Evolutionary conservation across 2,329 filamentous ascomycete species (phyloP), one percentile per base, ranked within the genome.

Genomic region (Alternaria sp.): DNA sequence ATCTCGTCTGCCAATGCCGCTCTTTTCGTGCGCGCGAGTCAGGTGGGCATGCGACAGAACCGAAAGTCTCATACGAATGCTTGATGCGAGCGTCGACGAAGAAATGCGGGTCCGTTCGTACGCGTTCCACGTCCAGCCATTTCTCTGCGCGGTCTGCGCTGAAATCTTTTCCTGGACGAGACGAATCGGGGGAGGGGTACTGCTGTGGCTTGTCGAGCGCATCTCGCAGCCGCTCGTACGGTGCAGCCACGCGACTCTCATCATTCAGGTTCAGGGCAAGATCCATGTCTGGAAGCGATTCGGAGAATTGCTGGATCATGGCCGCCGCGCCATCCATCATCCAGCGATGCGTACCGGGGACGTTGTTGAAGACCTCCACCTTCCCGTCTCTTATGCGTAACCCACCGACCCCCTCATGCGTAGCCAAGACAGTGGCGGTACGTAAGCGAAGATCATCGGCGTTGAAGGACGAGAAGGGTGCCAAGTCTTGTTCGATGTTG

Each of bases 251-350:
- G 11, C 87, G 83, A 50, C 83, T 83, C 69, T 89, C 87, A 65
- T 89, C 87, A 63, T 89, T 87, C n/a, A 89, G 71, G 64, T 89
- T 89, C 77, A 89, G 85, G 1, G 85, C 87, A 41, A 90, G 74
- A 69, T 89, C 87, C 87, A 90, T 89, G 63, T 89, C 87, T 0
- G 88, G 88, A 28, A 89, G 80, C 67, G 83, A 81, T 59, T 86
- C 72, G 2, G 82, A 81, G 67, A 89, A 75, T 9, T 75, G 70
- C 33, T 72, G 79, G 30, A 89, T 86, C 80, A 89, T 87, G 7
- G 79, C 71, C 1, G 83, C 78, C 2, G 86, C 80, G 23, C 86
- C 86, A 30, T 86, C 82, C 9, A 89, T 79, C 84, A 88, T 87
- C 86, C 87, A 88, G 18, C 82, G 80, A 74, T 89, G 86, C 5